Evolutionary conservation across 2,329 filamentous ascomycete genomes (phyloP).

Genomic region (Ophiostoma montium): DNA sequence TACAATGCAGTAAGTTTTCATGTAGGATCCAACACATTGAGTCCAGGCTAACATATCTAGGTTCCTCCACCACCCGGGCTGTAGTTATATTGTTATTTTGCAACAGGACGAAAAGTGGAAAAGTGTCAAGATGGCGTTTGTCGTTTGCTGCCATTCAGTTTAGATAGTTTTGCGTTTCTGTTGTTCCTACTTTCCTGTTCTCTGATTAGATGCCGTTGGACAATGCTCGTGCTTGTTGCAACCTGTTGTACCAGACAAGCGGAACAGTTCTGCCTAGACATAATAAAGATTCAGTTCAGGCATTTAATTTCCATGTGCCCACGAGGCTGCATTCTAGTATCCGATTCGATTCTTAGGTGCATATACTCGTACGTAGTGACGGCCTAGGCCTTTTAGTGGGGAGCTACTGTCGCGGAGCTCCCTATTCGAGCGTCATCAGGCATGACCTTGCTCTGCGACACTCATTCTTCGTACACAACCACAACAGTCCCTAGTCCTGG

Average conservation of each 20-base stretch:
- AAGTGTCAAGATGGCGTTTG: too few species aligned
- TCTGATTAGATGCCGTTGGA: too few species aligned
- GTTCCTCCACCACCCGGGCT: background rate
- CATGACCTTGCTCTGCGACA: background rate
- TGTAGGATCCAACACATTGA: too few species aligned
- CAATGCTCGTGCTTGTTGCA: too few species aligned
- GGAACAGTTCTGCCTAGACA: too few species aligned
- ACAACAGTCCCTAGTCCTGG: too few species aligned
- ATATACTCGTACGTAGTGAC: background rate
- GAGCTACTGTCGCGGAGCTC: background rate
- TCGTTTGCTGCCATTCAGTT: too few species aligned
- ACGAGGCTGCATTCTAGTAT: background rate
- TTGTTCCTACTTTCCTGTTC: background rate
- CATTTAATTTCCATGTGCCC: too few species aligned
- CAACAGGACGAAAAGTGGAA: background rate
- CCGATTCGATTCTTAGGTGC: background rate
- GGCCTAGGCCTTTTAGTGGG: background rate
- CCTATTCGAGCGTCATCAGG: background rate
- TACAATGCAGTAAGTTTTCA: conserved; percentile 31
- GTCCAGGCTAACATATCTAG: too few species aligned
- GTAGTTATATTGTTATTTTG: background rate
- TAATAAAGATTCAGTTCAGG: too few species aligned
- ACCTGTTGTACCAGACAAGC: too few species aligned
- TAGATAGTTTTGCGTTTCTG: background rate
- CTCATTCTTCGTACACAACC: too few species aligned